Evolutionary conservation across 1,284 basidiomycete species (phyloP).

Genomic region (Omphalotus olearius): DNA sequence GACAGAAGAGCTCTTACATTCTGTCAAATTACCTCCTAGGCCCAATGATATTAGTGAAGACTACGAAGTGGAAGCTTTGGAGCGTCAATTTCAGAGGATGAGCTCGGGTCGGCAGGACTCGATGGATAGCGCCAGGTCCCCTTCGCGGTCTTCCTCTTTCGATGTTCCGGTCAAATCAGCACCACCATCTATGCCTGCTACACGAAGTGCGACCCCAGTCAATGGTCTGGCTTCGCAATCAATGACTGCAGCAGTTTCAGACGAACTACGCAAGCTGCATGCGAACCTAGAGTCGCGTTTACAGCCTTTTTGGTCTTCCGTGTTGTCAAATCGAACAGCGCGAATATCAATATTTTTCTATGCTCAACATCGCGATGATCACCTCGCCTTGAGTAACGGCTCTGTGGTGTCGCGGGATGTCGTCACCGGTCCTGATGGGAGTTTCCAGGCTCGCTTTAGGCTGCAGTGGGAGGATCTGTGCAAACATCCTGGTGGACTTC

Average conservation of each 20-base stretch:
- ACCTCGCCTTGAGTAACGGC: constrained; percentile 25
- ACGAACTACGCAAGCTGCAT: constrained; percentile 49
- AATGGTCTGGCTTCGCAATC: not conserved
- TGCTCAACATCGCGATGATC: constrained; percentile 9
- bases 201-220: constrained; percentile 9
- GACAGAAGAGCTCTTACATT: constrained; percentile 43
- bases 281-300: constrained; percentile 71
- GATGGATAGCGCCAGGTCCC: constrained; percentile 7
- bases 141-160: constrained; percentile 19
- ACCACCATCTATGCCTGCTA: constrained; percentile 16
- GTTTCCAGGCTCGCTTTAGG: constrained; percentile 59
- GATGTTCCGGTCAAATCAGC: constrained; percentile 14
- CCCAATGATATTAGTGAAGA: constrained; percentile 60
- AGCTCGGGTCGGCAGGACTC: constrained; percentile 15
- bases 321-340: constrained; percentile 54
- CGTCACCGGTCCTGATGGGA: constrained; percentile 61
- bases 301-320: constrained; percentile 74
- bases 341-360: constrained; percentile 30
- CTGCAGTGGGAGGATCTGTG: constrained; percentile 69
- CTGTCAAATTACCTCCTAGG: constrained; percentile 48
- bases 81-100: constrained; percentile 36
- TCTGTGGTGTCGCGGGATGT: constrained; percentile 50
- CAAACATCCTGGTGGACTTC: constrained; percentile 51
- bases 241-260: constrained; percentile 11
- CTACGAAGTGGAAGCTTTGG: constrained; percentile 47